Conservation (phyloP, 805 yeast species). For the Yarrowia sp. region DNA sequence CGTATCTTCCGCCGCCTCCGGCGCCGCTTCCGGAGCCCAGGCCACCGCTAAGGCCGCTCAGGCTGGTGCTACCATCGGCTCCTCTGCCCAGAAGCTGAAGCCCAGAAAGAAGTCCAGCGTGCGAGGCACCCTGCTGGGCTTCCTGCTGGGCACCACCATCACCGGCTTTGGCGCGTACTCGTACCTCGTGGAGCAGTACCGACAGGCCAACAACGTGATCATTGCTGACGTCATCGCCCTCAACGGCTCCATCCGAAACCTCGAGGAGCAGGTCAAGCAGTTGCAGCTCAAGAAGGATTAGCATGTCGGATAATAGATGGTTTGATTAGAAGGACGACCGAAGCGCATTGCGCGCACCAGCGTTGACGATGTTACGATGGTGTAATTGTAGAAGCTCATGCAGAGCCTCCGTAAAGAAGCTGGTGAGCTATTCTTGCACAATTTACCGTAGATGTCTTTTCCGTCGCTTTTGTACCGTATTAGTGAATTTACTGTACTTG, state of each 20-base stretch:
- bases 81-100: constrained; percentile 23
- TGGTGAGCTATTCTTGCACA: too few species aligned
- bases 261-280: constrained; percentile 62
- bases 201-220: constrained; percentile 66
- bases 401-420: too few species aligned
- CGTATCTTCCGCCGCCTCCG: background rate
- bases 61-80: constrained; percentile 20
- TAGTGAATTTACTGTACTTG: too few species aligned
- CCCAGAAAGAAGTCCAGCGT: constrained; percentile 23
- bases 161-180: constrained; percentile 77
- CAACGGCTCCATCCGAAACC: constrained; percentile 61
- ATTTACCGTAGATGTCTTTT: too few species aligned
- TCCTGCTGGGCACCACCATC: constrained; percentile 68
- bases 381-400: too few species aligned
- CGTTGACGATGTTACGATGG: too few species aligned
- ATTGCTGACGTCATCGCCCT: constrained; percentile 71
- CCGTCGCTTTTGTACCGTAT: too few species aligned
- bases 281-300: constrained; percentile 20
- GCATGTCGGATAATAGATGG: constrained; percentile 15
- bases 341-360: too few species aligned
- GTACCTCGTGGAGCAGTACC: constrained; percentile 75
- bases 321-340: background rate
- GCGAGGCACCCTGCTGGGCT: constrained; percentile 57
- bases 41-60: constrained; percentile 24
- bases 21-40: constrained; percentile 4